Evolutionary conservation across 2,329 filamentous ascomycete genomes (phyloP), one percentile per base, ranked within the genome.

Genomic region (Magnaporthales sp.): DNA sequence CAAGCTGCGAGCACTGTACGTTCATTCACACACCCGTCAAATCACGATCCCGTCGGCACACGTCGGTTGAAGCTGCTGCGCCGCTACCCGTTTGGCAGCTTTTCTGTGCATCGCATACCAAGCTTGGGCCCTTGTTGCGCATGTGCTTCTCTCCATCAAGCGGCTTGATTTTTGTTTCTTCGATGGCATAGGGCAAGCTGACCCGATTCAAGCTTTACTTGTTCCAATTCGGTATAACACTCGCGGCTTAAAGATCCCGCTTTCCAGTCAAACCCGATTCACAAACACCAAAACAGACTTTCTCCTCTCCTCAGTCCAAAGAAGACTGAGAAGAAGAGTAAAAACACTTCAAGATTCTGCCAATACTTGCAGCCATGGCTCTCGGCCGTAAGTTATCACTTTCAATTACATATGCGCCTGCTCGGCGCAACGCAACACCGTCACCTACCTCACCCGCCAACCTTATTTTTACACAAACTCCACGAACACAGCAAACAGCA

Each of bases 321-420:
- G 15, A 19, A 13, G 38, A 46, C 38, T 46, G 22, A 60, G 56
- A 24, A 60, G 22, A 24, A 60, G n/a, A n/a, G n/a, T n/a, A 29
- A 6, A 38, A 13, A 2, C 29, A 19, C n/a, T 32, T 24, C 61
- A 63, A 63, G 61, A 32, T 32, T 24, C 30, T 30, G 31, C 24
- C 46, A 31, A 11, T 65, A 54, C 30, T 63, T 6, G 66, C 30
- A 29, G 60, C 26, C 66, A 66, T 66, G 66, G 66, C 66, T n/a
- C 38, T 60, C 61, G 63, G 66, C 60, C 66, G 66, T 66, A 66
- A 66, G 65, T 63, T 51, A n/a, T 32, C 13, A 13, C 4, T 27
- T 22, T 27, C 32, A 26, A 54, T 1, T 11, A 13, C 38, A 46
- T n/a, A 15, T 6, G 38, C 38, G 15, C 15, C 5, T 19, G n/a